Base-by-base conservation (phyloP, 78 protist species). In the Dictyostelium brefeldianum region DNA sequence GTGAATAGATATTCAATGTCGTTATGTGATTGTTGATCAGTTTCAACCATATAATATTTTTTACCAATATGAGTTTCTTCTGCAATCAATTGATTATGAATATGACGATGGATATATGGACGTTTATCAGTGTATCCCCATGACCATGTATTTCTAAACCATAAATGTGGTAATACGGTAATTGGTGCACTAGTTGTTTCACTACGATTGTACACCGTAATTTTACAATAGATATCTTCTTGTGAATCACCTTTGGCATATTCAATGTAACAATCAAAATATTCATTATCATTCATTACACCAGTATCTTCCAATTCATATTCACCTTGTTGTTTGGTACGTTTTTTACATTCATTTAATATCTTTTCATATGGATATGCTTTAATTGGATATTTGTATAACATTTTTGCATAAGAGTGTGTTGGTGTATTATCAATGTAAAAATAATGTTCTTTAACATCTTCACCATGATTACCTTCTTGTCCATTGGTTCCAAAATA, bases 361-460 rank as follows among this genome's bases (percentile, higher is more conserved):
- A 94, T 83, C 8, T 91, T 29, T 6, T 20, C 67, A 83, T 95
- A 95, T 12, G 97, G 97, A 51, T 50, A 95, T 48, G 70, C 97
- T n/a, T 48, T 80, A 47, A 96, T 96, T 41, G 98, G 98, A 78
- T 97, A 97, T 73, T 97, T 96, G 91, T 97, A 97, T 62, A 96
- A 64, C 74, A 78, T 78, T 57, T 85, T 78, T 81, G 92, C 18
- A 84, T 96, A 97, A 1, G 96, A 80, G 64, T 90, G 95, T 10
- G 97, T 96, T 20, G 98, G 98, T 27, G 95, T 89, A 53, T 84
- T 79, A 50, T 95, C 97, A 1, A 89, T 10, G 47, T 95, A 85
- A 8, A 81, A 91, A 70, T 97, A 97, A 69, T 78, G 92, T 54
- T 97, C 98, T 69, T 97, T 95, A 14, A 95, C 91, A 89, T 95